phyloP scores from a whole-genome alignment of 1,284 basidiomycete species.

The Sanghuangporus sanghuang region DNA sequence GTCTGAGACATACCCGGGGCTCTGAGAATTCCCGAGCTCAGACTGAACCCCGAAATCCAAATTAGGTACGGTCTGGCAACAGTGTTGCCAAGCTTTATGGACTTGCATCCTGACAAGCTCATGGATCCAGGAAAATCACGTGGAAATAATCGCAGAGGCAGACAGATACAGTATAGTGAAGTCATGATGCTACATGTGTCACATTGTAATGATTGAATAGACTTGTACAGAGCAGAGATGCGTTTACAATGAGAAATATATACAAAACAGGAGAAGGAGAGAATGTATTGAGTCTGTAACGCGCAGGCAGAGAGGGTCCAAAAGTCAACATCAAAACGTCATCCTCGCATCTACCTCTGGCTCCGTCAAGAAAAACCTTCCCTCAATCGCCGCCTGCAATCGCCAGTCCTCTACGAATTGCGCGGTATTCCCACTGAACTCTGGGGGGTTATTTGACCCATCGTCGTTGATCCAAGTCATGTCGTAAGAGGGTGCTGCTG shows the following conservation, averaged over 20 bases:
- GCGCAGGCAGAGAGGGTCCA: not conserved
- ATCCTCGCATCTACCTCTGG: not conserved
- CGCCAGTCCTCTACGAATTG: conserved; percentile 1
- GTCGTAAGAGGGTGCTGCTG: not conserved
- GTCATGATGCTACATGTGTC: too few relatives aligned
- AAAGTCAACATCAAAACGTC: not conserved
- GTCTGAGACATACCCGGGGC: too few relatives aligned
- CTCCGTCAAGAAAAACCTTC: not conserved
- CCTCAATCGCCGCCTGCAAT: not conserved
- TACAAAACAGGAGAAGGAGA: not conserved
- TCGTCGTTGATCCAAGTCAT: not conserved
- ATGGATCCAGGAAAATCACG: too few relatives aligned
- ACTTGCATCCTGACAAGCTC: too few relatives aligned
- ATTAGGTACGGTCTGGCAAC: too few relatives aligned
- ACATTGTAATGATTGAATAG: too few relatives aligned
- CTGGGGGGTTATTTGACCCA: not conserved
- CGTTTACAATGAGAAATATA: not conserved
- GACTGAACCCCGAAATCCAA: too few relatives aligned
- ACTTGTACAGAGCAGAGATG: not conserved
- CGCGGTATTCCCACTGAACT: not conserved
- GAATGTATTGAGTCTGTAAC: not conserved
- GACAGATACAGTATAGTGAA: too few relatives aligned
- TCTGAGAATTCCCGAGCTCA: too few relatives aligned
- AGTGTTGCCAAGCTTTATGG: too few relatives aligned
- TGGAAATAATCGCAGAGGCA: too few relatives aligned